Evolutionary conservation across 1,284 basidiomycete species (phyloP).

Genomic region (Boletellus deceptivus): DNA sequence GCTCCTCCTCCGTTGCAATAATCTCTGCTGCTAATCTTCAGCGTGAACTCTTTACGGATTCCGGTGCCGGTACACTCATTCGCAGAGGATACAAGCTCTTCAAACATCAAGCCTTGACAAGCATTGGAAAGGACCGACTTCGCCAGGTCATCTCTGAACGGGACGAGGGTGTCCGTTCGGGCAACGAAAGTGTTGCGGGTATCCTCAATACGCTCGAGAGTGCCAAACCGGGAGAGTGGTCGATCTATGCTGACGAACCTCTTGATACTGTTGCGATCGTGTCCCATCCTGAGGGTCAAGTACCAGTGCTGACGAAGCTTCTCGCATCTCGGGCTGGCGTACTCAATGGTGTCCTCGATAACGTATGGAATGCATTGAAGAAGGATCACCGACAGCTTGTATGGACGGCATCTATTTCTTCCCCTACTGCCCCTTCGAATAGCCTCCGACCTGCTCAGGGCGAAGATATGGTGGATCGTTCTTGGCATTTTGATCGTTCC

Average conservation of each 20-base stretch:
- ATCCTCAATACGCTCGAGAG: conserved; percentile 82
- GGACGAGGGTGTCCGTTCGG: conserved; percentile 87
- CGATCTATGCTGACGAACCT: conserved; percentile 97
- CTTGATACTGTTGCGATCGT: conserved; percentile 95
- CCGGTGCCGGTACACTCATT: conserved; percentile 95
- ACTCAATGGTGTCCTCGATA: conserved; percentile 94
- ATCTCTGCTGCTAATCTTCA: conserved; percentile 93
- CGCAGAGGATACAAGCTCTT: conserved; percentile 98
- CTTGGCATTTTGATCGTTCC: conserved; percentile 98
- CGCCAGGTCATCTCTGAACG: conserved; percentile 92
- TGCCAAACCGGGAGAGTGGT: conserved; percentile 64
- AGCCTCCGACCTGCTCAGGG: conserved; percentile 42
- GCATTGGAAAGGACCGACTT: conserved; percentile 89
- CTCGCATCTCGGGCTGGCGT: conserved; percentile 86
- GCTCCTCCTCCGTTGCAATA: conserved; percentile 97
- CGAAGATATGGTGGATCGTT: conserved; percentile 81
- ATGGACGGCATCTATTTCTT: conserved; percentile 85
- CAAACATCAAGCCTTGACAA: conserved; percentile 81
- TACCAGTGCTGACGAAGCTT: conserved; percentile 91
- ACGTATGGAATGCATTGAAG: conserved; percentile 93
- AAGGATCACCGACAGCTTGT: conserved; percentile 94
- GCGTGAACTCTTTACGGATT: conserved; percentile 98
- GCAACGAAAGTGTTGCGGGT: conserved; percentile 85
- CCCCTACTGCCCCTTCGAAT: conserved; percentile 8
- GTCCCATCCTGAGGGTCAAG: conserved; percentile 86